phyloP scores from a whole-genome alignment of 352 stramenopile genomes.

The Elongisporangium anandrum region DNA sequence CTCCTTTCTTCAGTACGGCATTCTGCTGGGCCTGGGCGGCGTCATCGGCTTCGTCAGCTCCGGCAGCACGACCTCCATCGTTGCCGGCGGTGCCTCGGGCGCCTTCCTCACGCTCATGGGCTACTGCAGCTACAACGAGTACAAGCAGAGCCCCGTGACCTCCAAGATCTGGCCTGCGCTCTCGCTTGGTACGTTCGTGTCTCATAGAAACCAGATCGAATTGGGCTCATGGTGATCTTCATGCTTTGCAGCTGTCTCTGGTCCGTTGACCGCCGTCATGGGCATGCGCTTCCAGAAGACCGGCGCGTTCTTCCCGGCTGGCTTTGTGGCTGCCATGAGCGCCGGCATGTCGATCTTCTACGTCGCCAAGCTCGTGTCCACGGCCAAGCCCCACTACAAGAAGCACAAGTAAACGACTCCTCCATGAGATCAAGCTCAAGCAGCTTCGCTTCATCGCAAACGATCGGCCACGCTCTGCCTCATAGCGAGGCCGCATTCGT shows the following conservation, averaged over 20 bases:
- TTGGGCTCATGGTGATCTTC: background rate
- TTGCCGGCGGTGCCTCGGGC: constrained; percentile 59
- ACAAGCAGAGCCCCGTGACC: constrained; percentile 69
- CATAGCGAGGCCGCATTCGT: background rate
- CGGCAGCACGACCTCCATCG: constrained; percentile 56
- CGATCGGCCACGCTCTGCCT: too few relatives aligned
- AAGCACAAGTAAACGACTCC: constrained; percentile 41
- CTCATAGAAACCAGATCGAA: background rate
- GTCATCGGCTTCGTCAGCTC: constrained; percentile 75
- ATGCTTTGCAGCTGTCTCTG: constrained; percentile 38
- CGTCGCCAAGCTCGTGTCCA: constrained; percentile 61
- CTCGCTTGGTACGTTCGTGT: constrained; percentile 28
- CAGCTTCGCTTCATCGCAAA: too few relatives aligned
- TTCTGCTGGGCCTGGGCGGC: constrained; percentile 63
- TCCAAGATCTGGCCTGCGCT: constrained; percentile 79
- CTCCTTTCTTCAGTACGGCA: constrained; percentile 48
- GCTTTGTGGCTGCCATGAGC: constrained; percentile 55
- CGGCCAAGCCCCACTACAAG: constrained; percentile 76
- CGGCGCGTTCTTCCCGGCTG: constrained; percentile 65
- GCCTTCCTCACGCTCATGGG: constrained; percentile 75
- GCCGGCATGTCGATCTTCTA: constrained; percentile 81
- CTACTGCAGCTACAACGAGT: constrained; percentile 85
- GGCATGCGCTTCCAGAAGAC: constrained; percentile 73
- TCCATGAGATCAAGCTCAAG: background rate
- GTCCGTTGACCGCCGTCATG: constrained; percentile 70